Evolutionary conservation across 179 eudicot species (phyloP), one percentile per base, ranked within the genome.

Genomic region (Pouteria campechiana): DNA sequence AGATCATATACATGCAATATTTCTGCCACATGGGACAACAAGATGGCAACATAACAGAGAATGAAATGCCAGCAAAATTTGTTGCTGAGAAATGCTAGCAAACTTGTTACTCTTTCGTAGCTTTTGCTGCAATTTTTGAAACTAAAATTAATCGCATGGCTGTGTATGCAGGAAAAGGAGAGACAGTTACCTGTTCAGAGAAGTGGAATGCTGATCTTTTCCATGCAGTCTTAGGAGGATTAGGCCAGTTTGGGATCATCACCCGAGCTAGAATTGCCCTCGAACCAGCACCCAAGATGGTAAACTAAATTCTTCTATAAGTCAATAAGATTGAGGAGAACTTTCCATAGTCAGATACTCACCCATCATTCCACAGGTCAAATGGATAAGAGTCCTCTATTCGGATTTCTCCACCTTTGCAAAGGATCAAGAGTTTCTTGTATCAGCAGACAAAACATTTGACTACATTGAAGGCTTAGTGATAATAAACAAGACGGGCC

Each of bases 401-500:
- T 68, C 81, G 10, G 90, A 90, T 60, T 86, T 86, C 71, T 37
- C 72, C 16, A 52, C 68, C 43, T 90, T 90, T 45, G 55, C 84
- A 57, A 70, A 63, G 46, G 98, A 86, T 55, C 98, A 90, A 56
- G 95, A 90, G 63, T 57, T 49, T 34, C 63, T 90, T 27, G 86
- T 86, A 57, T 74, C 90, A 24, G 63, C 73, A 53, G 62, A 74
- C 25, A 62, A 64, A 32, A 41, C 94, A 8, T 79, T 90, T 34
- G 94, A 90, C 44, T 90, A 90, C 68, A 68, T 90, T 31, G 98
- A 90, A 67, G 98, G 98, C 28, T 76, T 86, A 14, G 90, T 86
- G 38, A 65, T 81, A 9, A 71, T 69, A 41, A 90, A 90, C 73
- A 54, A 68, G 49, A 72, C 82, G 0, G 78, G 81, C 38, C 84